A percentile compares a stretch with the other conserved stretches of the same genome.
Evolutionary conservation across 176 grass and related monocot species (phyloP).

Genomic region (Musa itinerans): DNA sequence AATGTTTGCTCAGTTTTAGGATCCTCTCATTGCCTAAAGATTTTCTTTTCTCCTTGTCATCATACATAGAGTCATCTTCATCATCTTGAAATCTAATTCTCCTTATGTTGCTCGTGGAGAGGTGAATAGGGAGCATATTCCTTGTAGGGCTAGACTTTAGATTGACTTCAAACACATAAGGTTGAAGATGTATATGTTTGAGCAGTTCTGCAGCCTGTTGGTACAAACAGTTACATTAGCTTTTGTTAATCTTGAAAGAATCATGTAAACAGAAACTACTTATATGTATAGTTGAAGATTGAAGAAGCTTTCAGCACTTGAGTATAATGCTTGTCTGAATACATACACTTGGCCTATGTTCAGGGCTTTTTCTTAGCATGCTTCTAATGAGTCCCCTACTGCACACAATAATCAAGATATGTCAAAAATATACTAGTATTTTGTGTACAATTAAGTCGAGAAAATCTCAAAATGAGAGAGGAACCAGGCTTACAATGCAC

Average conservation of each 20-base stretch:
- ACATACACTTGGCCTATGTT: constrained; percentile 92
- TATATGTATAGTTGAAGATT: too few relatives aligned
- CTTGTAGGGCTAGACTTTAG: constrained; percentile 35
- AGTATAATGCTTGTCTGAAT: neutral
- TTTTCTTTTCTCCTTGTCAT: constrained; percentile 48
- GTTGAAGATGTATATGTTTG: constrained; percentile 67
- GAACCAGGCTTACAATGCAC: constrained; percentile 62
- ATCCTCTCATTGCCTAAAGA: constrained; percentile 48
- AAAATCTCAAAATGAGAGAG: neutral
- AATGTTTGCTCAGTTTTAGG: constrained; percentile 32
- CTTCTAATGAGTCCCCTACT: constrained; percentile 90
- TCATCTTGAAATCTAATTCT: constrained; percentile 37
- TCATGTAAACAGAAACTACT: neutral
- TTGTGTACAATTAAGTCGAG: neutral
- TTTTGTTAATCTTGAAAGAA: neutral
- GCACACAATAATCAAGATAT: constrained; percentile 25
- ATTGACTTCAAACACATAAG: constrained; percentile 53
- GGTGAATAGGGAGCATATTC: constrained; percentile 26
- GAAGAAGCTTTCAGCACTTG: neutral
- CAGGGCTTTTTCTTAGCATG: constrained; percentile 80
- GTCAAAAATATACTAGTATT: neutral
- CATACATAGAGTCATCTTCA: constrained; percentile 31
- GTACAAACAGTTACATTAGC: constrained; percentile 4
- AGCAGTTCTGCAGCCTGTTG: constrained; percentile 77
- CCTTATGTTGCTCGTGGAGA: constrained; percentile 23